Evolutionary conservation across 2,329 filamentous ascomycete genomes (phyloP).

Genomic region (Trichoderma sp.): DNA sequence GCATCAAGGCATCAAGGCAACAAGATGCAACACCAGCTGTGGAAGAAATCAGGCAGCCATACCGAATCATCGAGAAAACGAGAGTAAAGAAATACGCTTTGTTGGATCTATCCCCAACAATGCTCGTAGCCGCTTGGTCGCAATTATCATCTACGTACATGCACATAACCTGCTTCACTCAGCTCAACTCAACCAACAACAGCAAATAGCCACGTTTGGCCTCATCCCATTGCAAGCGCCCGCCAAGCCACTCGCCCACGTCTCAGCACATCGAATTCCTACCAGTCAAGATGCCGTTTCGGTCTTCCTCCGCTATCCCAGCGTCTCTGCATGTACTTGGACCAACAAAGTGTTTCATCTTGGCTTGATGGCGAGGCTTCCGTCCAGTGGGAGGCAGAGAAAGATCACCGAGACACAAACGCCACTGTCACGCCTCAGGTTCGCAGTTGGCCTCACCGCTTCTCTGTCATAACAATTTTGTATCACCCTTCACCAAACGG

Average conservation of each 20-base stretch:
- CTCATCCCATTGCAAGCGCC: neutral
- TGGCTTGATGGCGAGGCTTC: neutral
- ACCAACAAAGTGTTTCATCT: neutral
- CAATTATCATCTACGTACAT: neutral
- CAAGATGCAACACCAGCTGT: neutral
- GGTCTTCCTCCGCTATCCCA: neutral
- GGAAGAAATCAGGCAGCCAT: neutral
- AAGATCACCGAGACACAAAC: neutral
- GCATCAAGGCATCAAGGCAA: neutral
- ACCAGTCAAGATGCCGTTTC: neutral
- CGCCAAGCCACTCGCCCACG: neutral
- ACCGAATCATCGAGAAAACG: neutral
- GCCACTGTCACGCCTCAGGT: neutral
- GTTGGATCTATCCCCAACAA: neutral
- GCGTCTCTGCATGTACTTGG: too few species aligned
- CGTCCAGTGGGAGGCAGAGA: neutral
- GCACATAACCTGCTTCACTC: neutral
- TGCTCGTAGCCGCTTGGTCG: neutral
- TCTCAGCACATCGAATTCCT: neutral
- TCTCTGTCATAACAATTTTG: neutral
- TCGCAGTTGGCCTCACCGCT: neutral
- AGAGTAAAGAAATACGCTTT: neutral
- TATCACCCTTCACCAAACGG: neutral
- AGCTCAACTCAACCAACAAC: neutral
- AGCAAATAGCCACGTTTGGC: neutral